Conservation (phyloP, 495 filamentous ascomycete genomes). For the Copromyces sp. region DNA sequence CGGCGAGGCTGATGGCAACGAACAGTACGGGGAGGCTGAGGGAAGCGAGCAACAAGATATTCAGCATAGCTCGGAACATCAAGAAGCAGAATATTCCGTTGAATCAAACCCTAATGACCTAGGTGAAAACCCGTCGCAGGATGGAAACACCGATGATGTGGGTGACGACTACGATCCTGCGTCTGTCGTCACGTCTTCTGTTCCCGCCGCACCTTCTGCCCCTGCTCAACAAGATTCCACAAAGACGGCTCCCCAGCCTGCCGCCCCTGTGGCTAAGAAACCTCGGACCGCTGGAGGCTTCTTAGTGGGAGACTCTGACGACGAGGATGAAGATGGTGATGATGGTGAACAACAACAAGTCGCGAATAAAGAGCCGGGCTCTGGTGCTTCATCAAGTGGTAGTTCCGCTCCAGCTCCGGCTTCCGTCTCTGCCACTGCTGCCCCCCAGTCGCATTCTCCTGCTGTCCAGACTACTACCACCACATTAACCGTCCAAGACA, state of each 20-base stretch:
- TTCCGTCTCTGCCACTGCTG: conserved; percentile 6
- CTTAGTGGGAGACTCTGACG: conserved; percentile 64
- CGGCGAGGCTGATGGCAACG: conserved; percentile 35
- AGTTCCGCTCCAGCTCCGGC: conserved; percentile 3
- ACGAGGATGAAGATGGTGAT: conserved; percentile 30
- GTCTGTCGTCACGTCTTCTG: conserved; percentile 24
- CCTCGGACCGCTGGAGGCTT: conserved; percentile 70
- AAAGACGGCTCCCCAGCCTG: conserved; percentile 16
- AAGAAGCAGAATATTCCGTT: conserved; percentile 34
- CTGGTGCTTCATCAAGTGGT: conserved; percentile 13
- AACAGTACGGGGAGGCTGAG: conserved; percentile 23
- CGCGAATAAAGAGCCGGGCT: conserved; percentile 7
- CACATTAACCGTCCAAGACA: conserved; percentile 12
- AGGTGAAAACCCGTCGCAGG: conserved; percentile 33
- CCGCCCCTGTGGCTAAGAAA: conserved; percentile 36
- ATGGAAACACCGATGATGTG: conserved; percentile 33
- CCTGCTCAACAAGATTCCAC: background rate
- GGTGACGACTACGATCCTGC: conserved; percentile 41
- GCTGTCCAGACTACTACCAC: conserved; percentile 12
- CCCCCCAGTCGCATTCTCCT: conserved; percentile 13
- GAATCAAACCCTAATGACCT: conserved; percentile 33
- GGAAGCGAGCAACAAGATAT: conserved; percentile 37
- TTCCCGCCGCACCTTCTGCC: conserved; percentile 2
- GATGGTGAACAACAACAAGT: background rate
- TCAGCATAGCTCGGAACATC: conserved; percentile 41